phyloP scores from a whole-genome alignment of 2,329 filamentous ascomycete genomes.

The Ampelomyces quisqualis region DNA sequence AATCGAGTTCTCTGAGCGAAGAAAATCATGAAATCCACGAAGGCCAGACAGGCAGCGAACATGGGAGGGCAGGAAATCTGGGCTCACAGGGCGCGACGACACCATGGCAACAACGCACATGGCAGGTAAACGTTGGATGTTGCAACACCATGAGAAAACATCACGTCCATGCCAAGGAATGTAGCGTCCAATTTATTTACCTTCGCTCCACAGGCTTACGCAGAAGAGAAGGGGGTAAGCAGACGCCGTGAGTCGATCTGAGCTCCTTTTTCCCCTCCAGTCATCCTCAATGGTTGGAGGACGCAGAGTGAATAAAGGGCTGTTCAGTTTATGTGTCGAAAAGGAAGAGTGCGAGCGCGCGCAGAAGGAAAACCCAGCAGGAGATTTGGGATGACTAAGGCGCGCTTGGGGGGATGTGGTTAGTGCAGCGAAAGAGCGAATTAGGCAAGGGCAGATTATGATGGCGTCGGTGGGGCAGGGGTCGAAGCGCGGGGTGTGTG shows the following conservation, averaged over 20 bases:
- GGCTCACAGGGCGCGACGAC: too few relatives aligned
- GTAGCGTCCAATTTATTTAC: conserved; percentile 52
- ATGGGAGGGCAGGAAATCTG: too few relatives aligned
- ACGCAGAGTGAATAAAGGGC: conserved; percentile 67
- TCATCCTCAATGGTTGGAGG: conserved; percentile 58
- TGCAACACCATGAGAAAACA: too few relatives aligned
- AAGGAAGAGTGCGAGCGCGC: conserved; percentile 31
- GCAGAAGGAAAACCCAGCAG: conserved; percentile 20
- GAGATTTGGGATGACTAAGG: conserved; percentile 32
- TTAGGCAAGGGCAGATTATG: conserved; percentile 18
- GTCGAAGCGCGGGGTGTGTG: conserved; percentile 12
- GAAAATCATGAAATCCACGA: too few relatives aligned
- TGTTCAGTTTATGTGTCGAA: conserved; percentile 41
- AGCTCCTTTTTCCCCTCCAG: conserved; percentile 70
- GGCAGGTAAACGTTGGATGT: not conserved
- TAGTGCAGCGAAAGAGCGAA: conserved; percentile 14
- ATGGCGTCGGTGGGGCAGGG: conserved; percentile 22
- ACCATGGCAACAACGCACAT: too few relatives aligned
- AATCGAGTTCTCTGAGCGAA: too few relatives aligned
- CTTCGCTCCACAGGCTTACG: conserved; percentile 45
- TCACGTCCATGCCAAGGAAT: conserved; percentile 26
- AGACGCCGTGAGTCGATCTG: conserved; percentile 51
- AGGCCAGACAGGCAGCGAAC: too few relatives aligned
- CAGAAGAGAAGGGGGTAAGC: conserved; percentile 61
- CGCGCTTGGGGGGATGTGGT: conserved; percentile 10